A percentile compares a stretch with the other conserved stretches of the same genome.
Conservation (phyloP, 2,329 filamentous ascomycete species). For the Diaporthe sp. region DNA sequence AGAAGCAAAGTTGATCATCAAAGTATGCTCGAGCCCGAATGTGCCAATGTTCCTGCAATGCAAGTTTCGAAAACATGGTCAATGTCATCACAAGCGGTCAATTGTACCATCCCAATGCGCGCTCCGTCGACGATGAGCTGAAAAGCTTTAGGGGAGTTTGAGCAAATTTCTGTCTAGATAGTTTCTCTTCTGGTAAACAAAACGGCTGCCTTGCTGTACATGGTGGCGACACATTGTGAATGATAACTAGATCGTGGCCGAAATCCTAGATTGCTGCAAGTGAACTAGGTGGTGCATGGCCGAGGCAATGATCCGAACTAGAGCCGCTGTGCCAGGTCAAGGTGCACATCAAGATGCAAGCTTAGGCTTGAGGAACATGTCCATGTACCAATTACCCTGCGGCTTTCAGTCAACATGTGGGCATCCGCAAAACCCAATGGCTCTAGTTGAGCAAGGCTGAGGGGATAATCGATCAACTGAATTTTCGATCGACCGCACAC, state of each 20-base stretch:
- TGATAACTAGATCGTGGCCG: too few species aligned
- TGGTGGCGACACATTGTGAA: too few species aligned
- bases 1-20: background rate
- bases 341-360: background rate
- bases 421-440: background rate
- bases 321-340: background rate
- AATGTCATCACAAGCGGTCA: background rate
- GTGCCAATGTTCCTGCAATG: background rate
- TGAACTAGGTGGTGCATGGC: background rate
- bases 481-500: background rate
- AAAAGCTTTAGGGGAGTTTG: background rate
- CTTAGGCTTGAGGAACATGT: background rate
- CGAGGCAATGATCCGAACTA: background rate
- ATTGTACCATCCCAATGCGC: background rate
- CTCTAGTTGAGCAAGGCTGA: background rate
- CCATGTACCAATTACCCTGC: background rate
- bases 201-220: background rate
- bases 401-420: background rate
- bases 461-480: background rate
- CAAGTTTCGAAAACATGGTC: background rate
- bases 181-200: background rate
- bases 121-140: background rate
- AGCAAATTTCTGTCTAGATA: background rate
- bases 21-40: background rate
- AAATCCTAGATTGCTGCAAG: background rate